Evolutionary conservation across 2,329 filamentous ascomycete species (phyloP), one percentile per base, ranked within the genome.

Genomic region (Dactylonectria macrodidyma): DNA sequence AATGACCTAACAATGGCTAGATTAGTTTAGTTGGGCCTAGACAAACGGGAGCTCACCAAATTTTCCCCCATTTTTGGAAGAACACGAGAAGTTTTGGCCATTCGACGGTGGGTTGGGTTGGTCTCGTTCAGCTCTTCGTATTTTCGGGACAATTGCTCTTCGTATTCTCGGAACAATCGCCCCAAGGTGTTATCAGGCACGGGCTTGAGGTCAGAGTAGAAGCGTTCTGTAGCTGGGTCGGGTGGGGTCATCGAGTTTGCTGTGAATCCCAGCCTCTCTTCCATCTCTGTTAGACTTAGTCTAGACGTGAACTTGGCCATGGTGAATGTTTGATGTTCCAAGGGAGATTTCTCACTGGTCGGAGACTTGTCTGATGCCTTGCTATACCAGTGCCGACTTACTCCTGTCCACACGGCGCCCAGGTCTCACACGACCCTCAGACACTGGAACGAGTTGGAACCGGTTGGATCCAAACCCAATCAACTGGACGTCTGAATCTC

Each of bases 191-290:
- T 33, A 5, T 14, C 19, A 10, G 41, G 7, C 16, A 64, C 47
- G 9, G 55, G 62, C 22, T 26, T 54, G 16, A 64, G 47, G n/a
- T 64, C 55, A 26, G 8, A 41, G 54, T 59, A 64, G n/a, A 64
- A 64, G 36, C 16, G n/a, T 19, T 36, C 14, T n/a, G 19, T 16
- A n/a, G 50, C 38, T 16, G 24, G 10, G n/a, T 19, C 12, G n/a
- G 9, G 12, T 9, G 8, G 10, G 10, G 34, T 30, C 11, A 64
- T 52, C 10, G 46, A 50, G 16, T 33, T 11, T 9, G n/a, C 34
- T 14, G 34, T 47, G 24, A 19, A 59, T 26, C 62, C 62, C 16
- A 64, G 47, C 12, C 46, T 14, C 36, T 47, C 22, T 54, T 64
- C 62, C 62, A 64, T 59, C 24, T 59, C 33, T 19, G 12, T 7